A percentile compares a stretch with the other conserved stretches of the same genome.
These are phyloP conservation scores for Phytophthora chlamydospora DNA, from an alignment of 352 stramenopile species.

Conservation along the genomic window DNA sequence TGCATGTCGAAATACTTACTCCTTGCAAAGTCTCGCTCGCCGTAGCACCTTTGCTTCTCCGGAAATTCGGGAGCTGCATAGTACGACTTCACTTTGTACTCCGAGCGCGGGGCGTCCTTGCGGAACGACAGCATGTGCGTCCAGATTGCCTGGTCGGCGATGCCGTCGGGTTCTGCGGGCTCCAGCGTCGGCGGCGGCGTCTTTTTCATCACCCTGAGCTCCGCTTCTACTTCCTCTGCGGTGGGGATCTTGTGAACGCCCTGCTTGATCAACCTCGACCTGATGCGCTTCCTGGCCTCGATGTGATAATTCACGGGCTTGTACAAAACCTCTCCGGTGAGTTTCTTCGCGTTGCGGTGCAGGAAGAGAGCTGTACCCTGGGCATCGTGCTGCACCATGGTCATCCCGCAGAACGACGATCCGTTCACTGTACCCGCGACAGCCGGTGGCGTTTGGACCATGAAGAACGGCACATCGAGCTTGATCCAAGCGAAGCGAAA, in stretches of 20 bases:
- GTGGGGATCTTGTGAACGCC: constrained; percentile 26
- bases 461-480: constrained; percentile 47
- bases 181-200: constrained; percentile 23
- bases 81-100: constrained; percentile 66
- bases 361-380: constrained; percentile 49
- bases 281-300: constrained; percentile 23
- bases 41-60: constrained; percentile 60
- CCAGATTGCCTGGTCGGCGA: constrained; percentile 57
- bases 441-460: constrained; percentile 50
- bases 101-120: constrained; percentile 26
- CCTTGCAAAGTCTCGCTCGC: constrained; percentile 35
- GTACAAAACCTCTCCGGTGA: constrained; percentile 37
- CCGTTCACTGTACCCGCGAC: constrained; percentile 39
- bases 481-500: constrained; percentile 71
- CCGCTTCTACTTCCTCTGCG: constrained; percentile 22
- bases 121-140: constrained; percentile 70
- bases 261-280: constrained; percentile 26
- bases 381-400: constrained; percentile 42
- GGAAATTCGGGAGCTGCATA: constrained; percentile 38
- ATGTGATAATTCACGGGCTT: constrained; percentile 30
- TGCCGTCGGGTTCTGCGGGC: constrained; percentile 23
- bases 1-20: constrained; percentile 41
- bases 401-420: constrained; percentile 42
- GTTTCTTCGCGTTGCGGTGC: constrained; percentile 58
- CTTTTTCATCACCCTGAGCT: constrained; percentile 26